A percentile compares a stretch with the other conserved stretches of the same genome.
phyloP scores from a whole-genome alignment of 441 rosid species.

The Eutrema salsugineum region DNA sequence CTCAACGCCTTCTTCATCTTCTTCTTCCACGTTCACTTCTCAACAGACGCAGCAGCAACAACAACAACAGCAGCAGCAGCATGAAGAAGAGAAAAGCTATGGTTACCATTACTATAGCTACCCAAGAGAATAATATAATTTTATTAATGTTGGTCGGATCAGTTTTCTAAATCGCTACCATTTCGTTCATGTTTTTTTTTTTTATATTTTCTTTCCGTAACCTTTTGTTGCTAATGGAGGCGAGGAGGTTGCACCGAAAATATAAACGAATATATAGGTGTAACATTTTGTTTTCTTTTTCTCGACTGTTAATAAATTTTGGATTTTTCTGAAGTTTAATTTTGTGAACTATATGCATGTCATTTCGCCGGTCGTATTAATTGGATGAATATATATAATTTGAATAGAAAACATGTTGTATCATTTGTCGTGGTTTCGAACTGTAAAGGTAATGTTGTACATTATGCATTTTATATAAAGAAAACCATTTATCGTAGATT shows the following conservation, averaged over 20 bases:
- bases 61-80: conserved; percentile 23
- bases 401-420: too few relatives aligned
- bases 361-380: not conserved
- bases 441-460: too few relatives aligned
- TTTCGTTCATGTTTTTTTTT: not conserved
- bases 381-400: not conserved
- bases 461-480: too few relatives aligned
- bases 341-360: not conserved
- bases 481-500: too few relatives aligned
- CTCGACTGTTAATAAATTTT: not conserved
- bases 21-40: conserved; percentile 25
- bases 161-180: not conserved
- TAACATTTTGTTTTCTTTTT: not conserved
- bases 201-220: not conserved
- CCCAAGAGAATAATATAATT: conserved; percentile 28
- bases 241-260: conserved; percentile 1
- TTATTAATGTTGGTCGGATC: not conserved
- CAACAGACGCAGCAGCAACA: conserved; percentile 20
- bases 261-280: not conserved
- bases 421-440: too few relatives aligned
- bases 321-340: not conserved
- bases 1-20: conserved; percentile 34
- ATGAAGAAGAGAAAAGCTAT: conserved; percentile 26
- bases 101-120: conserved; percentile 29
- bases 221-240: not conserved